These are phyloP conservation scores for Aspergillus nomiae DNA, from an alignment of 2,329 filamentous ascomycete species.

Conservation along the genomic window DNA sequence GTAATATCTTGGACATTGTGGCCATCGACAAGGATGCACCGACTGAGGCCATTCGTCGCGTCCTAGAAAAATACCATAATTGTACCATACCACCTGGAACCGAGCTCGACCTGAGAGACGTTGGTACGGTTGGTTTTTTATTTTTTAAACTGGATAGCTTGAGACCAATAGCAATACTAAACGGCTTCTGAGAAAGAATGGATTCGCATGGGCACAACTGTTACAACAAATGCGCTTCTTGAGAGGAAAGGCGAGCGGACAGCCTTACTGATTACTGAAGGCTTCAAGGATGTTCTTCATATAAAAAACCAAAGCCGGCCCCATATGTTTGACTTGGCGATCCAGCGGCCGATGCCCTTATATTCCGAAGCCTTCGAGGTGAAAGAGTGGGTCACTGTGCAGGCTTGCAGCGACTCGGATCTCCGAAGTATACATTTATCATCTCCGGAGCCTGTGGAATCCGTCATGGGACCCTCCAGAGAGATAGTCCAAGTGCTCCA, in stretches of 20 bases:
- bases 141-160: too few species aligned
- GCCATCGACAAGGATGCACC: slow-evolving; percentile 77
- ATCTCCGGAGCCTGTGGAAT: slow-evolving; percentile 62
- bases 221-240: slow-evolving; percentile 87
- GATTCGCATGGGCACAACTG: slow-evolving; percentile 85
- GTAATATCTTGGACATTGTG: slow-evolving; percentile 82
- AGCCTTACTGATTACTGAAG: slow-evolving; percentile 81
- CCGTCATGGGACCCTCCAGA: slow-evolving; percentile 39
- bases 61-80: too few species aligned
- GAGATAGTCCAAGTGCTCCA: slow-evolving; percentile 72
- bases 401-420: background rate
- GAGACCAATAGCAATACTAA: too few species aligned
- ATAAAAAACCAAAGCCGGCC: slow-evolving; percentile 92
- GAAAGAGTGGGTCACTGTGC: slow-evolving; percentile 81
- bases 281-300: slow-evolving; percentile 82
- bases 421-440: slow-evolving; percentile 73
- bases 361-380: slow-evolving; percentile 87
- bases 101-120: too few species aligned
- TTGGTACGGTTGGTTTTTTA: too few species aligned
- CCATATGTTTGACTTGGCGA: slow-evolving; percentile 87
- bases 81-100: too few species aligned
- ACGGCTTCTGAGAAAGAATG: too few species aligned
- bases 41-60: too few species aligned
- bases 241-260: slow-evolving; percentile 90
- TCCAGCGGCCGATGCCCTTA: slow-evolving; percentile 81